A percentile compares a stretch with the other conserved stretches of the same genome.
Evolutionary conservation across 495 filamentous ascomycete species (phyloP).

Genomic region (Penicillium malachiteum): DNA sequence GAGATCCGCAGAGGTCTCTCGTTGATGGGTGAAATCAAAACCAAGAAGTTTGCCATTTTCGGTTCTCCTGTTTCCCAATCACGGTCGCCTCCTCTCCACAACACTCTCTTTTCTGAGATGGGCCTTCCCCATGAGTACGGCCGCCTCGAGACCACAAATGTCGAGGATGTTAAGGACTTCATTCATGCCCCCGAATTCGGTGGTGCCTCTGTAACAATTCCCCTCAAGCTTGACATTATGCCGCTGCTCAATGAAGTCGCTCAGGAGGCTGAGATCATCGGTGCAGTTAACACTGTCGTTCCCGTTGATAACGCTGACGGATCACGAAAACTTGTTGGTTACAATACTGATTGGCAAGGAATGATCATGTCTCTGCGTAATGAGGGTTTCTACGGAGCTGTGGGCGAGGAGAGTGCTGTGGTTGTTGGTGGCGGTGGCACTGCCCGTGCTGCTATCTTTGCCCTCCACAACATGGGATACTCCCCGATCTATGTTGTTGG

Average conservation of each 20-base stretch:
- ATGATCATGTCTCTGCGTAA: slow-evolving; percentile 81
- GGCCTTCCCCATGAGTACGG: slow-evolving; percentile 88
- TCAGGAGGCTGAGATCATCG: slow-evolving; percentile 76
- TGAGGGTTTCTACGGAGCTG: slow-evolving; percentile 56
- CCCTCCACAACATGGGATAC: slow-evolving; percentile 79
- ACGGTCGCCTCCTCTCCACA: slow-evolving; percentile 85
- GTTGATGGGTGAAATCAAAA: slow-evolving; percentile 75
- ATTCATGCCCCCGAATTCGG: slow-evolving; percentile 77
- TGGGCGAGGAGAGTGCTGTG: slow-evolving; percentile 39
- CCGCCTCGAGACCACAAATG: slow-evolving; percentile 73
- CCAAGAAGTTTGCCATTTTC: slow-evolving; percentile 80
- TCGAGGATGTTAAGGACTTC: slow-evolving; percentile 60
- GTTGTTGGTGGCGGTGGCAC: slow-evolving; percentile 93
- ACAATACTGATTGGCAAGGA: slow-evolving; percentile 96
- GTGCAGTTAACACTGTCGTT: slow-evolving; percentile 94
- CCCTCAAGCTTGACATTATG: slow-evolving; percentile 88
- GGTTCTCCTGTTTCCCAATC: slow-evolving; percentile 79
- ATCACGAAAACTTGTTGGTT: slow-evolving; percentile 64
- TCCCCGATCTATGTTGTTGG: slow-evolving; percentile 85
- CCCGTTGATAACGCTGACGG: slow-evolving; percentile 38
- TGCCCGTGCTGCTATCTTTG: slow-evolving; percentile 86
- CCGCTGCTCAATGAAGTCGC: slow-evolving; percentile 75
- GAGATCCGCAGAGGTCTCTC: slow-evolving; percentile 80
- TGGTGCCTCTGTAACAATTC: slow-evolving; percentile 92
- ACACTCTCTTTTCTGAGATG: slow-evolving; percentile 71